A percentile compares a stretch with the other conserved stretches of the same genome.
Conservation (phyloP, 1,139 yeast genomes). For the Kurtzmaniella quercitrusa region DNA sequence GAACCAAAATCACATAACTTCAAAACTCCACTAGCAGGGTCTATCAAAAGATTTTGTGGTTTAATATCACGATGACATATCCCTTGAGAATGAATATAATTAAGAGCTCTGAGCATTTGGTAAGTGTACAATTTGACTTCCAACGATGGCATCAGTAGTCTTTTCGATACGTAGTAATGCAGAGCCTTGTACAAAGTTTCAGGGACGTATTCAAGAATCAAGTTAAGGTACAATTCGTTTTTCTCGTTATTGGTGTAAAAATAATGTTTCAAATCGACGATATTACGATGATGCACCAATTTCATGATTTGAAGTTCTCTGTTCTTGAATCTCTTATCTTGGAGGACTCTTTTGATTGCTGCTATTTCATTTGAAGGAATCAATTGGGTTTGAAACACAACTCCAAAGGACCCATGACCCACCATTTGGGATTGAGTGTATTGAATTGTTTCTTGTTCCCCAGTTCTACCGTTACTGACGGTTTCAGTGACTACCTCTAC, state of each 20-base stretch:
- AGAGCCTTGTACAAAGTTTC: slow-evolving; percentile 91
- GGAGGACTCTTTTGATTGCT: slow-evolving; percentile 91
- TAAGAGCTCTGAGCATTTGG: slow-evolving; percentile 86
- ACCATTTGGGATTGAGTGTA: slow-evolving; percentile 81
- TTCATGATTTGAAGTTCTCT: slow-evolving; percentile 97
- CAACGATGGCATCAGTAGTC: slow-evolving; percentile 80
- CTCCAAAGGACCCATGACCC: slow-evolving; percentile 97
- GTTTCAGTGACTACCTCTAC: slow-evolving; percentile 62
- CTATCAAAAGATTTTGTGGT: slow-evolving; percentile 89
- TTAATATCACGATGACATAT: slow-evolving; percentile 97
- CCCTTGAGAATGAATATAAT: slow-evolving; percentile 85
- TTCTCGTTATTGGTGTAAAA: slow-evolving; percentile 79
- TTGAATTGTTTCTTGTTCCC: slow-evolving; percentile 54
- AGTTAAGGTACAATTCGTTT: slow-evolving; percentile 79
- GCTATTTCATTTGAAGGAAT: slow-evolving; percentile 73
- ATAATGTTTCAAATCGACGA: slow-evolving; percentile 83
- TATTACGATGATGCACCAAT: slow-evolving; percentile 76
- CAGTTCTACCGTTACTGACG: slow-evolving; percentile 73
- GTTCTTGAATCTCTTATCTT: slow-evolving; percentile 92
- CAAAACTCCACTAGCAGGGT: slow-evolving; percentile 77
- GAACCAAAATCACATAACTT: slow-evolving; percentile 98
- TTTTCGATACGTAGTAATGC: slow-evolving; percentile 72
- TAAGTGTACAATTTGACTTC: slow-evolving; percentile 89
- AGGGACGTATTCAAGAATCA: slow-evolving; percentile 88
- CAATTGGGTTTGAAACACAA: slow-evolving; percentile 83